These are phyloP conservation scores for Retiboletus flavoniger DNA, from an alignment of 1,284 basidiomycete species.

Conservation along the genomic window DNA sequence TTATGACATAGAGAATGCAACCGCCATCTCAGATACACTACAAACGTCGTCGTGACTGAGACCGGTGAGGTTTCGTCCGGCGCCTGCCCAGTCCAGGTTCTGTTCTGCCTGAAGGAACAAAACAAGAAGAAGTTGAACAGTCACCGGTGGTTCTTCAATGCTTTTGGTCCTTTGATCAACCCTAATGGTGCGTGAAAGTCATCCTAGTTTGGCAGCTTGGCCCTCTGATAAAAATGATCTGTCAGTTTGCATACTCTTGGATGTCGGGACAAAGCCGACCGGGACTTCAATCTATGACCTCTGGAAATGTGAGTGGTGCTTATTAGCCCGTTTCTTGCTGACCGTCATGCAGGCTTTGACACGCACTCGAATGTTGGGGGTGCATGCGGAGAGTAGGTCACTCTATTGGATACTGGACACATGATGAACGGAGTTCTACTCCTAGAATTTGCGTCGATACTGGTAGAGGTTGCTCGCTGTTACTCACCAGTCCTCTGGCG, in stretches of 20 bases:
- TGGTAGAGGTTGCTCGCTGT: constrained; percentile 73
- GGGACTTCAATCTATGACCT: constrained; percentile 93
- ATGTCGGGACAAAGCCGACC: constrained; percentile 93
- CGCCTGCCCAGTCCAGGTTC: constrained; percentile 83
- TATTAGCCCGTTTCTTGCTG: constrained; percentile 4
- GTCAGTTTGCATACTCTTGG: constrained; percentile 79
- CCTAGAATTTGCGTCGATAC: constrained; percentile 80
- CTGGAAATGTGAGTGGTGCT: constrained; percentile 73
- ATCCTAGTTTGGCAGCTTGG: background rate
- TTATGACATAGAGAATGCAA: constrained; percentile 11
- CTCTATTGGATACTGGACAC: background rate
- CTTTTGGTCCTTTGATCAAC: constrained; percentile 84
- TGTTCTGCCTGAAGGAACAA: constrained; percentile 94
- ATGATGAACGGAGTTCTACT: background rate
- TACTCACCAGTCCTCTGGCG: constrained; percentile 84
- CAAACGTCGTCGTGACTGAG: constrained; percentile 76
- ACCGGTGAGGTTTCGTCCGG: constrained; percentile 85
- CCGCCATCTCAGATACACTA: constrained; percentile 59
- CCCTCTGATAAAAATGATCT: background rate
- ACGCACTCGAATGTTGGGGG: constrained; percentile 88
- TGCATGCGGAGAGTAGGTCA: constrained; percentile 85
- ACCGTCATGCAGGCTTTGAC: constrained; percentile 67
- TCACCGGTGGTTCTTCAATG: constrained; percentile 98
- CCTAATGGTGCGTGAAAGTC: constrained; percentile 59
- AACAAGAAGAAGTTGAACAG: constrained; percentile 95